phyloP scores from a whole-genome alignment of 116 monocot species.

The Dioscorea cayenensis region DNA sequence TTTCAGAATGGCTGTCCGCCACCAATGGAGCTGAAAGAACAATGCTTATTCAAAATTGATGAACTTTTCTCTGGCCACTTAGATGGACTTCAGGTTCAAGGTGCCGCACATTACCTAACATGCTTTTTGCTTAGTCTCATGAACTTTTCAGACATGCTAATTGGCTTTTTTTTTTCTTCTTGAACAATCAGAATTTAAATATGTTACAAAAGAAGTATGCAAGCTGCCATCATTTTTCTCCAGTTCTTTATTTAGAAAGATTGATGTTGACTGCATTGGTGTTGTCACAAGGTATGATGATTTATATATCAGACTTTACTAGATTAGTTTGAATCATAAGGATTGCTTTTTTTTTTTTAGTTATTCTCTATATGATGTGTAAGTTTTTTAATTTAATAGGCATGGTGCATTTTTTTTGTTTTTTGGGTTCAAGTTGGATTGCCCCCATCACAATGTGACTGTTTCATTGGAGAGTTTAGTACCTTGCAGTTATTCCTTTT shows the following conservation, averaged over 20 bases:
- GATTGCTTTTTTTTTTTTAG: no score
- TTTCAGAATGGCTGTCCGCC: conserved; percentile 84
- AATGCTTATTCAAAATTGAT: conserved; percentile 62
- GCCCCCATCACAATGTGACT: no score
- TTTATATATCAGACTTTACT: no score
- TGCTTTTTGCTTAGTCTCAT: background rate
- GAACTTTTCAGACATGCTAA: background rate
- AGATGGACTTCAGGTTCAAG: conserved; percentile 69
- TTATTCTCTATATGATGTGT: no score
- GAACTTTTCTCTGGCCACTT: conserved; percentile 56
- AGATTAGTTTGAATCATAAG: no score
- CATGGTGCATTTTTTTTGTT: no score
- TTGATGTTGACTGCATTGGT: conserved; percentile 56
- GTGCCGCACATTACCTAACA: conserved; percentile 15
- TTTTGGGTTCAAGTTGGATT: no score
- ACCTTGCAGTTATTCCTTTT: no score
- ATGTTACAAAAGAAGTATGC: conserved; percentile 80
- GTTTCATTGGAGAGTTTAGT: no score
- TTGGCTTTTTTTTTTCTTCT: background rate
- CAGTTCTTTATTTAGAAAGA: conserved; percentile 64
- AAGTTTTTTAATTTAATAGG: no score
- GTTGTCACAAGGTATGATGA: conserved; percentile 53
- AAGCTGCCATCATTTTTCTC: conserved; percentile 93
- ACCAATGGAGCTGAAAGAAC: conserved; percentile 65
- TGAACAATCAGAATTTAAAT: conserved; percentile 48